phyloP scores from a whole-genome alignment of 352 stramenopile genomes.

The Pythium angustatum region DNA sequence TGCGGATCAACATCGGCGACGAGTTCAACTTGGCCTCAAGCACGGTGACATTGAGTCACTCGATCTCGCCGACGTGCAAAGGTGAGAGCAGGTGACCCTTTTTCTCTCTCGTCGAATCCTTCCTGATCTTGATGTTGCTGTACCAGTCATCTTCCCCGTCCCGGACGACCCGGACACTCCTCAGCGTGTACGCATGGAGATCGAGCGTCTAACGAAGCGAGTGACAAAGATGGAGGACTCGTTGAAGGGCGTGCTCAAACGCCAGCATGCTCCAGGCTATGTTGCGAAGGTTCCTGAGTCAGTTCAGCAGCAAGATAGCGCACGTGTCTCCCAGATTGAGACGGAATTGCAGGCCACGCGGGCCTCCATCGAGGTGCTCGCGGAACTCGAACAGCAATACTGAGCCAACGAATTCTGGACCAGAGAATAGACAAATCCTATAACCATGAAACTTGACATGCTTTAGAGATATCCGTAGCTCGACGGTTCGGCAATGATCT shows the following conservation, averaged over 20 bases:
- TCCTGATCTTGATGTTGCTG: no score
- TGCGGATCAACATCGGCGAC: conserved; percentile 10
- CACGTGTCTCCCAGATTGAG: conserved; percentile 55
- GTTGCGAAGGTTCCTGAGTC: conserved; percentile 59
- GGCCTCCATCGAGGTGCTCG: conserved; percentile 58
- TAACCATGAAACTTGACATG: no score
- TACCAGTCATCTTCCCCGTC: conserved; percentile 61
- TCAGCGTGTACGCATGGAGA: conserved; percentile 58
- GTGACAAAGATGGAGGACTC: conserved; percentile 52
- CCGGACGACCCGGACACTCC: conserved; percentile 68
- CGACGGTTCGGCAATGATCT: conserved; percentile 22
- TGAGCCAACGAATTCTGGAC: conserved; percentile 31
- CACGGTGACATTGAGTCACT: conserved; percentile 26
- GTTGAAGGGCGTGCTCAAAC: conserved; percentile 42
- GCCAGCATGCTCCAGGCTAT: conserved; percentile 55
- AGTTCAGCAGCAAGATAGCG: conserved; percentile 61
- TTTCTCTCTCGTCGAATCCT: no score
- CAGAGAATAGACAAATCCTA: no score
- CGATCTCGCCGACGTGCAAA: conserved; percentile 34
- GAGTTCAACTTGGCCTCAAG: background rate
- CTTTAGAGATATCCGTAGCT: background rate
- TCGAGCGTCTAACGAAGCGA: conserved; percentile 67
- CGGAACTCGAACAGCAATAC: conserved; percentile 59
- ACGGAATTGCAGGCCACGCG: conserved; percentile 52
- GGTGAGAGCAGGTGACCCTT: no score